phyloP scores from a whole-genome alignment of 116 monocot species.

The Cymodocea nodosa region DNA sequence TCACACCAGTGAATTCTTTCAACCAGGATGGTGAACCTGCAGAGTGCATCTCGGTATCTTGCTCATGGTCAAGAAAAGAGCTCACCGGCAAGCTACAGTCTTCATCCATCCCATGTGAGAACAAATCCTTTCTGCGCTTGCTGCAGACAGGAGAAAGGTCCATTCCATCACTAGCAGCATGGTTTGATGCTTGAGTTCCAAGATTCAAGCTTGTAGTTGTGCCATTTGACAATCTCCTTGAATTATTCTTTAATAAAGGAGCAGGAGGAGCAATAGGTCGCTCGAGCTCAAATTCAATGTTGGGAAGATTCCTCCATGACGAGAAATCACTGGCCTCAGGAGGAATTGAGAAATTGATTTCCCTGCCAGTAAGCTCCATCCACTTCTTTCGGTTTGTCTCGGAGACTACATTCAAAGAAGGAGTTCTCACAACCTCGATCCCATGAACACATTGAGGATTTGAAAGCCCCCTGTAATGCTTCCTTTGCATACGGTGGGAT shows the following conservation, averaged over 20 bases:
- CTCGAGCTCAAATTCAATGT: slow-evolving; percentile 58
- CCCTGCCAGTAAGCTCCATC: slow-evolving; percentile 70
- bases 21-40: slow-evolving; percentile 46
- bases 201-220: slow-evolving; percentile 39
- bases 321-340: slow-evolving; percentile 62
- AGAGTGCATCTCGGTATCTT: slow-evolving; percentile 42
- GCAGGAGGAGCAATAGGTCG: slow-evolving; percentile 20
- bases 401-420: slow-evolving; percentile 27
- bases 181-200: slow-evolving; percentile 27
- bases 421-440: slow-evolving; percentile 48
- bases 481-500: slow-evolving; percentile 80
- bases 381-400: slow-evolving; percentile 61
- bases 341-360: slow-evolving; percentile 59
- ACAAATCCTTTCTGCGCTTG: slow-evolving; percentile 48
- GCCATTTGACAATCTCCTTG: slow-evolving; percentile 38
- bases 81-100: slow-evolving; percentile 39
- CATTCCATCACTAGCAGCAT: slow-evolving; percentile 24
- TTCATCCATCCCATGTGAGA: slow-evolving; percentile 43
- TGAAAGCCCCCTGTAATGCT: slow-evolving; percentile 71
- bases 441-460: slow-evolving; percentile 87
- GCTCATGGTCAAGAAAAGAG: slow-evolving; percentile 18
- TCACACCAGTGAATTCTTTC: slow-evolving; percentile 59
- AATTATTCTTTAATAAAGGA: slow-evolving; percentile 12
- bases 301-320: slow-evolving; percentile 63
- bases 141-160: slow-evolving; percentile 41